Conservation (phyloP, 331 rosid genomes). For the Arachis monticola region DNA sequence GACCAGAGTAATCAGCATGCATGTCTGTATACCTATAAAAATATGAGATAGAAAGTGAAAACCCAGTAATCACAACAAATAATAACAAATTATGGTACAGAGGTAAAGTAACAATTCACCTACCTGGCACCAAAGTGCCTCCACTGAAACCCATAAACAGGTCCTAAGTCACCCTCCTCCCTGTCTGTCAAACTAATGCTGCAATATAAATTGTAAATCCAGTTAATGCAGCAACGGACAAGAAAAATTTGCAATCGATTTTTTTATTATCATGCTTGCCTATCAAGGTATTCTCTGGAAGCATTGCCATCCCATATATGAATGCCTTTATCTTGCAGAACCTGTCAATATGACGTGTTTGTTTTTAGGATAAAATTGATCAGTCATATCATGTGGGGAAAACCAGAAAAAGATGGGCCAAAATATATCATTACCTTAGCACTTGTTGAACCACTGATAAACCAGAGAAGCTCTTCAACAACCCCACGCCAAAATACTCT, state of each 20-base stretch:
- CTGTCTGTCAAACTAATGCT: constrained; percentile 85
- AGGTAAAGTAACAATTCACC: constrained; percentile 42
- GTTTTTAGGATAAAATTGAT: constrained; percentile 28
- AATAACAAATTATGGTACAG: not conserved
- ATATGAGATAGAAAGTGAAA: constrained; percentile 36
- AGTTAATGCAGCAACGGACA: constrained; percentile 30
- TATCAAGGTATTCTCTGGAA: constrained; percentile 91
- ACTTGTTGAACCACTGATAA: constrained; percentile 94
- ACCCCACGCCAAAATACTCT: constrained; percentile 99
- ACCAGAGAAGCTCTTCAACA: constrained; percentile 99
- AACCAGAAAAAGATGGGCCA: constrained; percentile 3
- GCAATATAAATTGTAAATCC: constrained; percentile 39
- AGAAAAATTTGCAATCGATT: constrained; percentile 8
- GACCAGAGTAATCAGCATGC: constrained; percentile 92
- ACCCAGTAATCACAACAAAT: constrained; percentile 22
- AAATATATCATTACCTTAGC: constrained; percentile 71
- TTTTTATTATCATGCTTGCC: constrained; percentile 58
- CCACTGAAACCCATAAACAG: constrained; percentile 99
- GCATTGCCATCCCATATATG: constrained; percentile 98
- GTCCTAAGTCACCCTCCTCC: constrained; percentile 98
- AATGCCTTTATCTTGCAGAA: constrained; percentile 86
- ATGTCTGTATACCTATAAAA: constrained; percentile 81
- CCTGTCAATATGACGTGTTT: constrained; percentile 54
- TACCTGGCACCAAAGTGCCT: constrained; percentile 98
- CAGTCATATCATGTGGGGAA: not conserved